phyloP scores from a whole-genome alignment of 2,329 filamentous ascomycete genomes.

The Kalaharituber pfeilii region DNA sequence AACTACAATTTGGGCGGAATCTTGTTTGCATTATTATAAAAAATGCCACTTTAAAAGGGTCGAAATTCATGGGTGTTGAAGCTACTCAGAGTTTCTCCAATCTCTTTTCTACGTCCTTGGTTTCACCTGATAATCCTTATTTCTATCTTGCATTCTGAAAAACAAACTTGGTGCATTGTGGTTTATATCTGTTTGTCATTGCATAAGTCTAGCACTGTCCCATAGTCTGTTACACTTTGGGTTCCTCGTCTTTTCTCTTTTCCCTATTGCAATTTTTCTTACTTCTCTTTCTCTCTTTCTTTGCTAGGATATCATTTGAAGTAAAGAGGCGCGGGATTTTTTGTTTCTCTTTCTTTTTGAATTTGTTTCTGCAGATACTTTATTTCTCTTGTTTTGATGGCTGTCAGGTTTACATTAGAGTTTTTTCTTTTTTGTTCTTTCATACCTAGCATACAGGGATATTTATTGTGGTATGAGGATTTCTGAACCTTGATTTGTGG shows the following conservation, averaged over 20 bases:
- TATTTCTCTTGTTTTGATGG: constrained; percentile 12
- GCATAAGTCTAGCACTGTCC: constrained; percentile 4
- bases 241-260: constrained; percentile 7
- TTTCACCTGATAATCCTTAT: too few relatives aligned
- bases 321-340: constrained; percentile 13
- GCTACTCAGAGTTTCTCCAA: too few relatives aligned
- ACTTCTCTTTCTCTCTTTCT: constrained; percentile 7
- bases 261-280: constrained; percentile 19
- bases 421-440: constrained; percentile 9
- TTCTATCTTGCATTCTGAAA: too few relatives aligned
- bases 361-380: constrained; percentile 5
- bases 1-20: neutral
- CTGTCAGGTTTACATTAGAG: constrained; percentile 9
- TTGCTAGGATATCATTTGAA: constrained; percentile 6
- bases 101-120: too few relatives aligned
- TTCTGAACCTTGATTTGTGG: too few relatives aligned
- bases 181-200: constrained; percentile 9
- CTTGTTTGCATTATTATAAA: neutral
- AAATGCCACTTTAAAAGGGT: too few relatives aligned
- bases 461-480: too few relatives aligned
- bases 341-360: constrained; percentile 14
- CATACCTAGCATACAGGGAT: constrained; percentile 3
- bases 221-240: too few relatives aligned
- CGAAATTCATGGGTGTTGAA: too few relatives aligned
- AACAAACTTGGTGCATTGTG: neutral